Base-by-base conservation (phyloP, 805 yeast genomes). In the Candida rishiriensis region DNA sequence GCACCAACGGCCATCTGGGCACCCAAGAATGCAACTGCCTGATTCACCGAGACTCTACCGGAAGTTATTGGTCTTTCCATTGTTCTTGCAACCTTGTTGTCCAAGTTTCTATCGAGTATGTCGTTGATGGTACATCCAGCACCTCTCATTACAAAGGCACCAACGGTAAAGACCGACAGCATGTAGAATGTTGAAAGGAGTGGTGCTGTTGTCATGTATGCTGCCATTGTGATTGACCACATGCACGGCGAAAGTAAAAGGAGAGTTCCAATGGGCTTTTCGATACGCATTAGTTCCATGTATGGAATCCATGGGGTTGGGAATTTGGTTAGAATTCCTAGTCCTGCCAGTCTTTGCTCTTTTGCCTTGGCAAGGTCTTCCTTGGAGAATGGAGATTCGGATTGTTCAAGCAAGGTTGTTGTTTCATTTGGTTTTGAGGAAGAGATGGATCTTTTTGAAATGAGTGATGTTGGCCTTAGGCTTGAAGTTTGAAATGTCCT, bases 61-160 rank as follows among this genome's bases (percentile, higher is more conserved):
- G 95, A 79, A 0, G 99, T 90, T 39, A 93, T 74, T n/a, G 99
- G 99, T 57, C 99, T 72, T 57, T 83, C 88, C 40, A 82, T 77
- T 3, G 98, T 91, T 51, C 99, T 76, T 9, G 85, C 84, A 3
- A 93, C 99, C 63, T 88, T 77, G 50, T 76, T 73, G 58, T 93
- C 99, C 39, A 90, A 70, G 47, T 91, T 73, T 42, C 88, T 71
- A 61, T 93, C 99, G 60, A 83, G 71, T 37, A 91, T 71, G 64
- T 93, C 99, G 61, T 93, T 93, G 43, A 93, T 83, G 0, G 96
- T 90, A 63, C 99, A 93, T 0, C 99, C 99, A 1, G 97, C 97
- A 26, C 98, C 97, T 63, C 99, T 77, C 96, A 95, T 93, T 14
- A 91, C 73, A 34, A 90, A 57, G 0, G 97, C 78, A 12, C 99